Evolutionary conservation across 352 stramenopile genomes (phyloP).

Genomic region (Aphanomyces cochlioides): DNA sequence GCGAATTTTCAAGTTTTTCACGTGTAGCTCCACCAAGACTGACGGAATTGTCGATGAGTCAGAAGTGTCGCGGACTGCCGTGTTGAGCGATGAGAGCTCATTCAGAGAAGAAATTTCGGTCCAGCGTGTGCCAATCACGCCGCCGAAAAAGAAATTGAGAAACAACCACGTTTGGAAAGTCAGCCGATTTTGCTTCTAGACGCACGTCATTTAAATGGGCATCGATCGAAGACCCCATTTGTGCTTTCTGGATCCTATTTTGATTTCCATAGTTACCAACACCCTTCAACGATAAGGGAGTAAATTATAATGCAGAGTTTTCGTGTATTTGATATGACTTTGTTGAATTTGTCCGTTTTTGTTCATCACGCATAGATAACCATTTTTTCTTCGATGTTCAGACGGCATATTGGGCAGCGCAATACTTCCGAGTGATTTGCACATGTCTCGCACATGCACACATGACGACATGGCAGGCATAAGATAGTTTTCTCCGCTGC

Average conservation of each 20-base stretch:
- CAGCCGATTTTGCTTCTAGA: constrained; percentile 26
- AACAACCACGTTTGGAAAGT: constrained; percentile 29
- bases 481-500: constrained; percentile 80
- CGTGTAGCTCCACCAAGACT: constrained; percentile 44
- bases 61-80: constrained; percentile 1
- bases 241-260: no score
- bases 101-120: not conserved
- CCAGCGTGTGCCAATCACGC: constrained; percentile 2
- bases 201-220: no score
- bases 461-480: constrained; percentile 74
- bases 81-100: not conserved
- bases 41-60: constrained; percentile 5
- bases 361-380: constrained; percentile 66
- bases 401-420: constrained; percentile 79
- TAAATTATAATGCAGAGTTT: constrained; percentile 6
- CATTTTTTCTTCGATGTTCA: constrained; percentile 79
- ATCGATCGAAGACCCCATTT: no score
- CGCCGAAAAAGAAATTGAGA: not conserved
- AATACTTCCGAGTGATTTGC: constrained; percentile 62
- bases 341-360: no score
- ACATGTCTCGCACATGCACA: constrained; percentile 76
- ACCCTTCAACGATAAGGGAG: not conserved
- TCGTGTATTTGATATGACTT: not conserved
- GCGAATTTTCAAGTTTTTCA: constrained; percentile 83
- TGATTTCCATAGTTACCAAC: no score